Base-by-base conservation (phyloP, 2,329 filamentous ascomycete genomes). In the Neobulgaria alba region DNA sequence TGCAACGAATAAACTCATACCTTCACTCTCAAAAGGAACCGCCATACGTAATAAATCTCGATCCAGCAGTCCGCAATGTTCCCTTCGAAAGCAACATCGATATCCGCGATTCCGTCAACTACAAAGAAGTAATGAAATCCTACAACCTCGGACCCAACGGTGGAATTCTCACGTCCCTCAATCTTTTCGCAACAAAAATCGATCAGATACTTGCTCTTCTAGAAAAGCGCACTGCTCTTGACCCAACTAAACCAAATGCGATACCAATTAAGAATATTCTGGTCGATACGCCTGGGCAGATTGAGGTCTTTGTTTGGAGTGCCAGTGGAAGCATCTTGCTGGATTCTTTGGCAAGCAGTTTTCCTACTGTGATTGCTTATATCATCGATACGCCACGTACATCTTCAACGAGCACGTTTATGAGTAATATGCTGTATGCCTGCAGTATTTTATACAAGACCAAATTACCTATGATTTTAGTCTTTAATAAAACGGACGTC, bases 371-470 rank as follows among this genome's bases (percentile, higher is more conserved):
- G 30, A 87, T 98, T 54, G 92, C 92, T 42, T 98, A 96, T 65
- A 77, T 98, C 45, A 95, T 98, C 63, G 92, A 98, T 64, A 98
- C 92, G 2, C 92, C 93, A 3, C 80, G 92, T 39, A 94, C 89
- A 10, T 79, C 84, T 26, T 94, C 87, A 29, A 96, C 92, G 0
- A 89, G 84, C 48, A 98, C 92, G 0, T 98, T 98, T 65, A 98
- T 98, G 92, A 93, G 85, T 61, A 98, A 98, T 66, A 98, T 98
- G 92, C 79, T 98, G 32, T 98, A 98, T 63, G 92, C 92, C 16
- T 96, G 92, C 71, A 94, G 85, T 45, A 98, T 98, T 50, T 75
- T 98, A 12, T 98, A 98, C 75, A 96, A 96, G 70, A 96, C 90
- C 2, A 95, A 94, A 61, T 72, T 98, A 0, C 92, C 92, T 17